Percentiles rank a stretch among this genome's conserved stretches.
Evolutionary conservation across 2,329 filamentous ascomycete genomes (phyloP).

Genomic region (Emergomyces africanus): DNA sequence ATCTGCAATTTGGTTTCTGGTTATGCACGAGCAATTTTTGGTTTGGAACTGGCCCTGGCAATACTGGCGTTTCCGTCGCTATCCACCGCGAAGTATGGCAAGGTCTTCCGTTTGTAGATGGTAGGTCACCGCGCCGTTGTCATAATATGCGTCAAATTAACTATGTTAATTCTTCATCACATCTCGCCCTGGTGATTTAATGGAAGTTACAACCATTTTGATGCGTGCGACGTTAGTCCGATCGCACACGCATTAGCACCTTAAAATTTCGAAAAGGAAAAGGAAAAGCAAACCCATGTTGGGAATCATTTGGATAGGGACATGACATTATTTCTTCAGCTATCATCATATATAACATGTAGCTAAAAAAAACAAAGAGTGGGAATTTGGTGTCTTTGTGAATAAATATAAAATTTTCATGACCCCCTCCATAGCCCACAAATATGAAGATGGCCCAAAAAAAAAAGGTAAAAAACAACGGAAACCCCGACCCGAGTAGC

Average conservation of each 20-base stretch:
- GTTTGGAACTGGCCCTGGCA: too few species aligned
- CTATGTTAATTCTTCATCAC: not conserved
- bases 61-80: too few species aligned
- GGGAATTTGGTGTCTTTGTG: not conserved
- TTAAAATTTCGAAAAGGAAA: not conserved
- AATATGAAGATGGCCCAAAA: constrained; percentile 1
- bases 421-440: constrained; percentile 2
- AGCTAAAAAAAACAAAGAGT: not conserved
- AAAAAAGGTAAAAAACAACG: not conserved
- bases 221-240: not conserved
- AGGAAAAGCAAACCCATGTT: not conserved
- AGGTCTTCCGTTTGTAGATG: too few species aligned
- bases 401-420: not conserved
- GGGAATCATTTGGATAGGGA: not conserved
- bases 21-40: too few species aligned
- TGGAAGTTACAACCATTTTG: not conserved
- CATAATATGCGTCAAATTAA: too few species aligned
- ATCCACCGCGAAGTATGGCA: too few species aligned
- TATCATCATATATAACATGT: not conserved
- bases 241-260: not conserved
- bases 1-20: too few species aligned
- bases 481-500: constrained; percentile 2
- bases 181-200: not conserved
- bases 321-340: not conserved
- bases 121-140: too few species aligned